A percentile compares a stretch with the other conserved stretches of the same genome.
Evolutionary conservation across 345 rosid genomes (phyloP).

Genomic region (Sisymbrium altissimum): DNA sequence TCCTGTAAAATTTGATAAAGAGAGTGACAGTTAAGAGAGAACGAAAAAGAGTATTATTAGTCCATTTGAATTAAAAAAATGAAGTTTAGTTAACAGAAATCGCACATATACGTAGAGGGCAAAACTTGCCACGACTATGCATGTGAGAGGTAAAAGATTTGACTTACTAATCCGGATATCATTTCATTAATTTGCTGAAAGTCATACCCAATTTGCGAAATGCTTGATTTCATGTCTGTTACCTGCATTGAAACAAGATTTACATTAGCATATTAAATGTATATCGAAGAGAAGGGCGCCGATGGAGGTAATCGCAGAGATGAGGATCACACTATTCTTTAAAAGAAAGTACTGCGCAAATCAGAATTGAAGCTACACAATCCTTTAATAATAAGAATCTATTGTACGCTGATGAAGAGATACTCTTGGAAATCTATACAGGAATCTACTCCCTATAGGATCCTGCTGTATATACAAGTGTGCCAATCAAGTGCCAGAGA

Average conservation of each 20-base stretch:
- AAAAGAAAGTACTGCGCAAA: background rate
- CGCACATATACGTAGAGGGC: background rate
- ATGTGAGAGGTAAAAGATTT: constrained; percentile 2
- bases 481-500: background rate
- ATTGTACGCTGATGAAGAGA: background rate
- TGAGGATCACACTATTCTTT: background rate
- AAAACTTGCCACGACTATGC: background rate
- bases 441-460: background rate
- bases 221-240: constrained; percentile 58
- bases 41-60: background rate
- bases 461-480: background rate
- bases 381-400: background rate
- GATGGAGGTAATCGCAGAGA: background rate
- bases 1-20: constrained; percentile 49
- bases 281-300: background rate
- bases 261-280: constrained; percentile 11
- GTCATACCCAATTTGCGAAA: constrained; percentile 77
- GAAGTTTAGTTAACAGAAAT: background rate
- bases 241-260: constrained; percentile 49
- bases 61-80: background rate
- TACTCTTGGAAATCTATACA: background rate
- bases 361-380: background rate
- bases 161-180: constrained; percentile 79
- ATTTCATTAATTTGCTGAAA: constrained; percentile 60
- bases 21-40: background rate